These are phyloP conservation scores for Tolypocladium capitatum DNA, from an alignment of 2,329 filamentous ascomycete genomes.

Conservation along the genomic window DNA sequence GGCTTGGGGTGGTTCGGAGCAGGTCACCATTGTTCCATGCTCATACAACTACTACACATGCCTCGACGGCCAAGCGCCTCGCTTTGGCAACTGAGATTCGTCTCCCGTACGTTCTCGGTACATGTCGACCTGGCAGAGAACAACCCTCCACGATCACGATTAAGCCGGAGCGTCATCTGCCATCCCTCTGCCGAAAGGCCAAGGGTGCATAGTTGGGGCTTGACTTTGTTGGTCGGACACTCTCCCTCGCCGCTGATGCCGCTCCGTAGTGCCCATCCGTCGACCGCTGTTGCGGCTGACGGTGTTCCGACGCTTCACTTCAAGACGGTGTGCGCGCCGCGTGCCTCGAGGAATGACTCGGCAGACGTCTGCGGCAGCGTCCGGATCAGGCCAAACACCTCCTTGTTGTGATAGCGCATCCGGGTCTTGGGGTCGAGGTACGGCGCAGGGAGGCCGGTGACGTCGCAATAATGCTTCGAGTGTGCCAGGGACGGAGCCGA, in stretches of 20 bases:
- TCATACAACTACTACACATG: conserved; percentile 15
- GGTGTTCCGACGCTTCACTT: conserved; percentile 43
- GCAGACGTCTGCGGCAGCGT: conserved; percentile 67
- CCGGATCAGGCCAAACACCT: conserved; percentile 77
- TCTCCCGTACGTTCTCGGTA: conserved; percentile 68
- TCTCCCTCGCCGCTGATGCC: conserved; percentile 1
- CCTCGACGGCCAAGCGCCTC: conserved; percentile 41
- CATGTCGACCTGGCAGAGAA: conserved; percentile 67
- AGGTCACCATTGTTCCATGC: neutral
- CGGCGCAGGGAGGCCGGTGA: conserved; percentile 81
- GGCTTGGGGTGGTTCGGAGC: neutral
- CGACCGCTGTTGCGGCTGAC: neutral
- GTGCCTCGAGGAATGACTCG: conserved; percentile 78
- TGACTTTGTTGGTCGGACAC: conserved; percentile 91
- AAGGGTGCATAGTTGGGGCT: conserved; percentile 77
- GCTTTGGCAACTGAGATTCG: conserved; percentile 49
- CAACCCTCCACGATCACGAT: conserved; percentile 61
- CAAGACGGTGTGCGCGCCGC: conserved; percentile 83
- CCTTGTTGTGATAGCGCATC: conserved; percentile 81
- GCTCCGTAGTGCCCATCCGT: neutral
- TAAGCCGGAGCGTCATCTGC: conserved; percentile 97
- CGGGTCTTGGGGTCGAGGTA: conserved; percentile 94
- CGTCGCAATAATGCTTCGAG: conserved; percentile 84
- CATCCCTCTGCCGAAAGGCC: conserved; percentile 66
- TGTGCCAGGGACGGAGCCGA: conserved; percentile 79